These are phyloP conservation scores for Iberis pinnata DNA, from an alignment of 345 rosid genomes.

Conservation along the genomic window DNA sequence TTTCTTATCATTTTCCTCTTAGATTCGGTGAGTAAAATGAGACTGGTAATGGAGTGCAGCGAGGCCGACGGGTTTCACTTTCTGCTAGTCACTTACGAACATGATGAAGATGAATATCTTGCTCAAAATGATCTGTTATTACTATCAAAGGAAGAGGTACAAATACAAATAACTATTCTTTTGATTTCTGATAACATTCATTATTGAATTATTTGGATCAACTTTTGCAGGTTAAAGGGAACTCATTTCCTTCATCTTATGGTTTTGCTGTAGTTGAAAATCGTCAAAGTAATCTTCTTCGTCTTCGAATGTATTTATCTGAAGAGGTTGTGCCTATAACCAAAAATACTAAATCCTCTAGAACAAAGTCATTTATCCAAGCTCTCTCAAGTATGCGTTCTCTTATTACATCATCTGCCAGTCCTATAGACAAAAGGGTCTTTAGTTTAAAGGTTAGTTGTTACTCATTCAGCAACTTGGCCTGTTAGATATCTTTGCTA, in stretches of 20 bases:
- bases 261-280: slow-evolving; percentile 93
- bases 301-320: slow-evolving; percentile 76
- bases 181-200: neutral
- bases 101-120: slow-evolving; percentile 43
- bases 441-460: slow-evolving; percentile 63
- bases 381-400: slow-evolving; percentile 53
- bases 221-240: slow-evolving; percentile 50
- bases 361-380: slow-evolving; percentile 35
- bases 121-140: slow-evolving; percentile 78
- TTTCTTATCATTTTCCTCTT: neutral
- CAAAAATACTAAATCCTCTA: slow-evolving; percentile 29
- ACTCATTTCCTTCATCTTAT: slow-evolving; percentile 49
- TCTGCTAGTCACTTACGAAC: slow-evolving; percentile 51
- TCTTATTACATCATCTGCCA: slow-evolving; percentile 50
- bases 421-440: slow-evolving; percentile 42
- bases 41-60: slow-evolving; percentile 63
- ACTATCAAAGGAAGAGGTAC: slow-evolving; percentile 72
- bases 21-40: slow-evolving; percentile 54
- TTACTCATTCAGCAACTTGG: neutral
- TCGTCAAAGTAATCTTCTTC: slow-evolving; percentile 45
- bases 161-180: neutral
- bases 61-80: slow-evolving; percentile 70
- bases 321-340: slow-evolving; percentile 53
- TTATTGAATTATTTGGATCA: neutral
- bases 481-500: neutral